Conservation (phyloP, 2,329 filamentous ascomycete species). For the Arthrobotrys entomopaga region DNA sequence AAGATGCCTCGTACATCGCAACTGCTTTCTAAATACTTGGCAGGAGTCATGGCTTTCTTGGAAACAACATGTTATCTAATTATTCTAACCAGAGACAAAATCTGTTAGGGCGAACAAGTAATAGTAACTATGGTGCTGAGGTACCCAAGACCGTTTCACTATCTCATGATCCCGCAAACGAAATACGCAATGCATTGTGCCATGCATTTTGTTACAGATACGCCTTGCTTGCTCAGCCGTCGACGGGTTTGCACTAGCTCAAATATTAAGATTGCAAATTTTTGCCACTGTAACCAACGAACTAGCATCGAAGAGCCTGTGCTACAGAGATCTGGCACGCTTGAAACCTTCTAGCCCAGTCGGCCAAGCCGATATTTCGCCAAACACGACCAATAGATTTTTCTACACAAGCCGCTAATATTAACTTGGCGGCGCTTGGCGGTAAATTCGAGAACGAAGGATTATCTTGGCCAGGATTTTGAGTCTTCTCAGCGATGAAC, state of each 20-base stretch:
- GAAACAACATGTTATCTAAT: not conserved
- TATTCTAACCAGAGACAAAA: not conserved
- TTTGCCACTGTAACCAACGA: slow-evolving; percentile 34
- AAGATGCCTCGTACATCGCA: not conserved
- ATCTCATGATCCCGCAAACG: not conserved
- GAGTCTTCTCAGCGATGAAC: slow-evolving; percentile 8
- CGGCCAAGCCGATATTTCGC: slow-evolving; percentile 17
- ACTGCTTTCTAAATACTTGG: not conserved
- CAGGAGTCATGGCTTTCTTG: not conserved
- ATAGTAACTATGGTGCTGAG: not conserved
- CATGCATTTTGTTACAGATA: not conserved
- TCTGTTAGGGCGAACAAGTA: not conserved
- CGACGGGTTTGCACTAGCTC: not conserved
- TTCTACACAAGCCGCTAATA: not conserved
- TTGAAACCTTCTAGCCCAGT: not conserved
- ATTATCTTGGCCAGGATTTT: slow-evolving; percentile 32
- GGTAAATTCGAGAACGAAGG: slow-evolving; percentile 14
- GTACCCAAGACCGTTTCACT: not conserved
- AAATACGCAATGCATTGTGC: not conserved
- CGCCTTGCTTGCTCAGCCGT: not conserved
- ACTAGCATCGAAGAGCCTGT: slow-evolving; percentile 17
- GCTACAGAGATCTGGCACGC: slow-evolving; percentile 32
- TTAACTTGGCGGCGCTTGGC: slow-evolving; percentile 23
- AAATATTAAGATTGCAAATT: slow-evolving; percentile 2
- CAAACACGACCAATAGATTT: slow-evolving; percentile 8